Evolutionary conservation across 2,329 filamentous ascomycete species (phyloP).

Genomic region (Phyllosticta capitalensis): DNA sequence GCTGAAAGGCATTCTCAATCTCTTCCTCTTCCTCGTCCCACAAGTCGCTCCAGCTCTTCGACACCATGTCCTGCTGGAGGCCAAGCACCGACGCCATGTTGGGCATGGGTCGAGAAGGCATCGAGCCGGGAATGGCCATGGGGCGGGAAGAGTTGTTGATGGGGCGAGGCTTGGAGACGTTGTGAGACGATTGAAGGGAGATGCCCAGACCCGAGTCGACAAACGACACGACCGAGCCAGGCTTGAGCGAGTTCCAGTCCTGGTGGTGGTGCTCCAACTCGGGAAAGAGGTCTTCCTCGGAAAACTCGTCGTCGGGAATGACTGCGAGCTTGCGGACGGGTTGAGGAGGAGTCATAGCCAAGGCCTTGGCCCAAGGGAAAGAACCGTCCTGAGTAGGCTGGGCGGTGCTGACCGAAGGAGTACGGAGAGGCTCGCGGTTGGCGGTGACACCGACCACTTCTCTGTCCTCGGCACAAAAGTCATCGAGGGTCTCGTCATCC

Average conservation of each 20-base stretch:
- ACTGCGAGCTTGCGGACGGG: conserved; percentile 73
- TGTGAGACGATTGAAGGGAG: conserved; percentile 59
- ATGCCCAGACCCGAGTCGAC: conserved; percentile 72
- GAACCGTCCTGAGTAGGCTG: conserved; percentile 64
- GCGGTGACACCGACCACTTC: conserved; percentile 67
- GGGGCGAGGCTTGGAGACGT: conserved; percentile 38
- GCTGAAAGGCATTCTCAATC: conserved; percentile 42
- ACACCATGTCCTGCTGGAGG: conserved; percentile 65
- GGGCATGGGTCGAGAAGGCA: conserved; percentile 54
- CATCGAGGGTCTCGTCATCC: conserved; percentile 80
- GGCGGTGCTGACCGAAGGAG: conserved; percentile 86
- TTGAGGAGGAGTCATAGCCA: conserved; percentile 65
- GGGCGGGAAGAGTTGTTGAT: conserved; percentile 53
- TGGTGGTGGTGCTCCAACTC: conserved; percentile 57
- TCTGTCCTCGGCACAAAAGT: conserved; percentile 75
- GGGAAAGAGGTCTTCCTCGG: conserved; percentile 79
- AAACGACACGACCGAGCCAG: conserved; percentile 73
- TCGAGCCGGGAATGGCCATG: conserved; percentile 68
- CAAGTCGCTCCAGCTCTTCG: conserved; percentile 98
- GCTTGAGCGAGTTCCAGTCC: conserved; percentile 67
- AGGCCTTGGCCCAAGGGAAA: conserved; percentile 90
- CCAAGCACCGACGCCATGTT: conserved; percentile 75
- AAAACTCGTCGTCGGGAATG: conserved; percentile 70
- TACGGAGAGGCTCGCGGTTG: conserved; percentile 90
- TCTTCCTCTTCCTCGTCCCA: conserved; percentile 95